Conservation (phyloP, 768 basidiomycete species). For the Podaxis sp. region DNA sequence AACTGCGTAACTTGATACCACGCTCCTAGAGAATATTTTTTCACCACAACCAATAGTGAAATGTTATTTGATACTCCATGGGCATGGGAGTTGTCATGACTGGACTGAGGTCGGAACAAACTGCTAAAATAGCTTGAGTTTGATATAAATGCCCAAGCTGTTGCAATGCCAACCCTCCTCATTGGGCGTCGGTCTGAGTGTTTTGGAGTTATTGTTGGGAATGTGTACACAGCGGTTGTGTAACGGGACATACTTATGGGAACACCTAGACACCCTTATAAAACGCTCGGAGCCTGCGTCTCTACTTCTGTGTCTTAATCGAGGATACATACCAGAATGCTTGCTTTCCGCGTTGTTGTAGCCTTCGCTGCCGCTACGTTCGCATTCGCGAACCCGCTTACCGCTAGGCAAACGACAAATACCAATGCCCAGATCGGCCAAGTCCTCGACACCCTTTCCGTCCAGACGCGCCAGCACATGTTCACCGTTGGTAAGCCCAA, state of each 20-base stretch:
- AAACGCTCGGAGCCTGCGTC: background rate
- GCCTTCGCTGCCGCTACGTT: slow-evolving; percentile 23
- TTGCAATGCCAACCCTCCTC: slow-evolving; percentile 8
- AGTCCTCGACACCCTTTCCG: slow-evolving; percentile 24
- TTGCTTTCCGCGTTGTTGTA: slow-evolving; percentile 24
- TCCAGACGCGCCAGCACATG: slow-evolving; percentile 17
- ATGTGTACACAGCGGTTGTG: background rate
- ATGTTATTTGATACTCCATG: slow-evolving; percentile 9
- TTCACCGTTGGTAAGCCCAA: slow-evolving; percentile 23
- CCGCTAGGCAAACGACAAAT: slow-evolving; percentile 26
- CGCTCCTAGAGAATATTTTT: background rate
- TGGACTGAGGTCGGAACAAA: background rate
- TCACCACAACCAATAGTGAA: slow-evolving; percentile 1
- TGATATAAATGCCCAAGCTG: slow-evolving; percentile 1
- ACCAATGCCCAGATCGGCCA: slow-evolving; percentile 25
- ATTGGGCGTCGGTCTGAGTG: slow-evolving; percentile 5
- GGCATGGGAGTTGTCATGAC: background rate
- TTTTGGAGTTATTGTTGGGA: slow-evolving; percentile 3
- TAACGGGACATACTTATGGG: background rate
- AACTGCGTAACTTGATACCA: background rate
- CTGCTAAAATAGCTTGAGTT: background rate
- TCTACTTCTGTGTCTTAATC: slow-evolving; percentile 6
- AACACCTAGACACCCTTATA: slow-evolving; percentile 3
- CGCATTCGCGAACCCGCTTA: slow-evolving; percentile 25
- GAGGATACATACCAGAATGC: slow-evolving; percentile 18